phyloP scores from a whole-genome alignment of 2,329 filamentous ascomycete genomes.

The Pyricularia pennisetigena region DNA sequence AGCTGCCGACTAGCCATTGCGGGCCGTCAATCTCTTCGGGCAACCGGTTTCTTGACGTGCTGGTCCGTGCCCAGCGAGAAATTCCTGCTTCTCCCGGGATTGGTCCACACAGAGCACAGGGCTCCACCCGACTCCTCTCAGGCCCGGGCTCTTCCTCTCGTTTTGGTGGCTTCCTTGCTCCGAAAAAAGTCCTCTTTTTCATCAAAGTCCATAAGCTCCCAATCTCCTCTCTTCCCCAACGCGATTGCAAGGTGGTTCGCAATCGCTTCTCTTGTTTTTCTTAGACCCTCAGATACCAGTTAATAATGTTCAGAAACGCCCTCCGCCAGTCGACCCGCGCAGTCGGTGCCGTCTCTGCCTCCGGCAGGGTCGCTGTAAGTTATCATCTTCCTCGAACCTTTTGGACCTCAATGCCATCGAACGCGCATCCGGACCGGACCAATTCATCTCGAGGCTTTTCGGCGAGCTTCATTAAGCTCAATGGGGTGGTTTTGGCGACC shows the following conservation, averaged over 20 bases:
- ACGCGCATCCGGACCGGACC: conserved; percentile 25
- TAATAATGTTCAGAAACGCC: conserved; percentile 93
- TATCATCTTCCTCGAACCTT: conserved; percentile 25
- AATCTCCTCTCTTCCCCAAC: conserved; percentile 44
- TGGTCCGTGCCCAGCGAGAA: conserved; percentile 1
- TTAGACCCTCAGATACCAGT: conserved; percentile 42
- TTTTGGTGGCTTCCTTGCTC: conserved; percentile 1
- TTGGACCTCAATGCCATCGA: conserved; percentile 36
- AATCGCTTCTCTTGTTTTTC: conserved; percentile 49
- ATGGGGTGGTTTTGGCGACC: conserved; percentile 15
- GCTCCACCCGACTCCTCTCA: not conserved
- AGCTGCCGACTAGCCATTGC: not conserved
- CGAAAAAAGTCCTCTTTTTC: conserved; percentile 10
- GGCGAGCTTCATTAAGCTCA: conserved; percentile 29
- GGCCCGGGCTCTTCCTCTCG: not conserved
- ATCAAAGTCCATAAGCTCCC: conserved; percentile 1
- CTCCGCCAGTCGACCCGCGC: conserved; percentile 93
- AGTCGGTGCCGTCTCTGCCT: conserved; percentile 86
- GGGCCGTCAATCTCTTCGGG: not conserved
- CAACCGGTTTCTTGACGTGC: conserved; percentile 1
- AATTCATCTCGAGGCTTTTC: conserved; percentile 18
- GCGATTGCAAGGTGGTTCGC: conserved; percentile 49
- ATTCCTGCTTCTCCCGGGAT: conserved; percentile 3
- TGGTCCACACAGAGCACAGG: not conserved
- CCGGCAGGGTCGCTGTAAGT: conserved; percentile 93